A percentile compares a stretch with the other conserved stretches of the same genome.
phyloP scores from a whole-genome alignment of 1,139 yeast species.

The Spathaspora sp. region DNA sequence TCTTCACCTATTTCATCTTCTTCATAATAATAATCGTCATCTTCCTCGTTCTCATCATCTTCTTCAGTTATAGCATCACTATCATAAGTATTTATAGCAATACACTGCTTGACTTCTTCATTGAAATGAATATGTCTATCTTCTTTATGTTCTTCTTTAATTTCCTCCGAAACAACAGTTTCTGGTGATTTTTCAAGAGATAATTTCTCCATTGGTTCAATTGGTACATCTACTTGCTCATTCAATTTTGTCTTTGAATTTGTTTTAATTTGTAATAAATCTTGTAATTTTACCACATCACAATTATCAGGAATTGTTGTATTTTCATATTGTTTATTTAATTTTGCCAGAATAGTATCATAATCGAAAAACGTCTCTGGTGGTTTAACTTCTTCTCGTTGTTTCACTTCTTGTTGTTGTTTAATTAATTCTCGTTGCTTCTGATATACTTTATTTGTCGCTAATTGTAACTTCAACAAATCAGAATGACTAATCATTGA shows the following conservation, averaged over 20 bases:
- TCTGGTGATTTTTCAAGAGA: neutral
- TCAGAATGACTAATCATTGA: slow-evolving; percentile 63
- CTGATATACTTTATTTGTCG: slow-evolving; percentile 37
- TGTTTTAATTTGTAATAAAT: slow-evolving; percentile 10
- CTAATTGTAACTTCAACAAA: slow-evolving; percentile 46
- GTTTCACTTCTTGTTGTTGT: slow-evolving; percentile 16
- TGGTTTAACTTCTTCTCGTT: slow-evolving; percentile 22
- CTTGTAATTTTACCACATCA: slow-evolving; percentile 15
- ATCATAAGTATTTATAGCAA: slow-evolving; percentile 56
- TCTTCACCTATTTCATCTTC: slow-evolving; percentile 14
- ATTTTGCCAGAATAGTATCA: slow-evolving; percentile 57
- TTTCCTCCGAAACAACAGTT: neutral
- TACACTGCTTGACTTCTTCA: slow-evolving; percentile 90
- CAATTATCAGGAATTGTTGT: slow-evolving; percentile 10
- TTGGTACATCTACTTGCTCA: neutral
- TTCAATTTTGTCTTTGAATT: neutral
- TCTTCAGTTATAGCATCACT: slow-evolving; percentile 29
- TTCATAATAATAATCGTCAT: slow-evolving; percentile 17
- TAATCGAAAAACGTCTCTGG: slow-evolving; percentile 48
- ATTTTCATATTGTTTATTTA: slow-evolving; percentile 54
- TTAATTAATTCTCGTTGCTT: slow-evolving; percentile 17
- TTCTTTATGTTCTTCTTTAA: slow-evolving; percentile 13
- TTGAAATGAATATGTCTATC: slow-evolving; percentile 83
- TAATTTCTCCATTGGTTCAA: slow-evolving; percentile 2
- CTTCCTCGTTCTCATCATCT: slow-evolving; percentile 31